Evolutionary conservation across 768 basidiomycete species (phyloP).

Genomic region (Krasilnikovozyma curviuscula): DNA sequence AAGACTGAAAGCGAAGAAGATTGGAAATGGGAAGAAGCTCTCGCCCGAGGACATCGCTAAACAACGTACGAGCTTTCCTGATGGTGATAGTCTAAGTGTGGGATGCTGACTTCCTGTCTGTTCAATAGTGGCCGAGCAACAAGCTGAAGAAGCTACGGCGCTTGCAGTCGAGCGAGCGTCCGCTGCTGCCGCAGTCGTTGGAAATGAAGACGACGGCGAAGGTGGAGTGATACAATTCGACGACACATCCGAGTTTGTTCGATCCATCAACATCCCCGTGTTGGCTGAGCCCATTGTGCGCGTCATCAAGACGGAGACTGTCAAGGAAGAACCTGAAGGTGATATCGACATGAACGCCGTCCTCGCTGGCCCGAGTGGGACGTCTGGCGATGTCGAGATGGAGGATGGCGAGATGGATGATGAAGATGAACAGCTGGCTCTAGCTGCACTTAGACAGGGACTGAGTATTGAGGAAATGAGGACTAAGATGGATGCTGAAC

Average conservation of each 20-base stretch:
- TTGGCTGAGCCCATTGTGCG: background rate
- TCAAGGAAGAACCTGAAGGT: slow-evolving; percentile 23
- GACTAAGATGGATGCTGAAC: slow-evolving; percentile 40
- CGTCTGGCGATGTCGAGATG: slow-evolving; percentile 27
- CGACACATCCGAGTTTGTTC: slow-evolving; percentile 91
- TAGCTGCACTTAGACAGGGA: slow-evolving; percentile 26
- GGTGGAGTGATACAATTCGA: slow-evolving; percentile 60
- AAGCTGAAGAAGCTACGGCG: slow-evolving; percentile 30
- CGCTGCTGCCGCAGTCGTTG: slow-evolving; percentile 26
- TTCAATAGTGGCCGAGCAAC: slow-evolving; percentile 17
- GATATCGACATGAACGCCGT: slow-evolving; percentile 14
- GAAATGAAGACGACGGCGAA: slow-evolving; percentile 34
- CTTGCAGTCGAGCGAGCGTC: slow-evolving; percentile 20
- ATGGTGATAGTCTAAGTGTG: no score
- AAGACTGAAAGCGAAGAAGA: slow-evolving; percentile 56
- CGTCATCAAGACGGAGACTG: background rate
- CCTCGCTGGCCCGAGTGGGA: slow-evolving; percentile 31
- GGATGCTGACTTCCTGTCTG: background rate
- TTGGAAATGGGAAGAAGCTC: slow-evolving; percentile 40
- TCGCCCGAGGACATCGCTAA: slow-evolving; percentile 65
- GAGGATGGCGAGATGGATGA: slow-evolving; percentile 51
- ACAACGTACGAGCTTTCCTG: no score
- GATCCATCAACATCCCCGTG: slow-evolving; percentile 29
- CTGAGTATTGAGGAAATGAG: slow-evolving; percentile 29
- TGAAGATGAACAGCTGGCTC: slow-evolving; percentile 45